Evolutionary conservation across 495 filamentous ascomycete genomes (phyloP).

Genomic region (Amphirosellinia nigrospora): DNA sequence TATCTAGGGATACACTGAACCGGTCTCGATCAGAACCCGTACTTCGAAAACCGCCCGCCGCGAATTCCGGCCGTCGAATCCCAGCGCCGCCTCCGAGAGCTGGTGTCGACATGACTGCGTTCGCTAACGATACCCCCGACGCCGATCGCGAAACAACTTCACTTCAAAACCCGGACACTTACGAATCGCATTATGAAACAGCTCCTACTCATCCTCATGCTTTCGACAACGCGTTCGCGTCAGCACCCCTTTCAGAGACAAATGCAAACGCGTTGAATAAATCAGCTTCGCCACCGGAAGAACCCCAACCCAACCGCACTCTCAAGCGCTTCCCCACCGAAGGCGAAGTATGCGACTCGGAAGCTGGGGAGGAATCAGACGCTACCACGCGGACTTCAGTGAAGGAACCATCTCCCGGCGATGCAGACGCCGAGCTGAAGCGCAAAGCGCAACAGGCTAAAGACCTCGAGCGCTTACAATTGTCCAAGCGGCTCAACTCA

Average conservation of each 20-base stretch:
- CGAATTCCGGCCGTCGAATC: conserved; percentile 9
- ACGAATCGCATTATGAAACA: conserved; percentile 30
- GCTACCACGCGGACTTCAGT: conserved; percentile 16
- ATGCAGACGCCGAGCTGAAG: conserved; percentile 24
- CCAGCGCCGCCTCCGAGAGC: conserved; percentile 26
- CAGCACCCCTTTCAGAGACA: conserved; percentile 48
- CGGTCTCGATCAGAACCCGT: conserved; percentile 29
- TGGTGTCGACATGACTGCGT: conserved; percentile 41
- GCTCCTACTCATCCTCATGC: conserved; percentile 45
- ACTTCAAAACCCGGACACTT: conserved; percentile 2
- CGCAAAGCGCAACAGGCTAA: conserved; percentile 34
- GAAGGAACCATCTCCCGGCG: conserved; percentile 31
- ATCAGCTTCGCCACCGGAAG: conserved; percentile 30
- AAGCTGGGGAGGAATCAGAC: conserved; percentile 41
- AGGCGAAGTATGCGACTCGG: conserved; percentile 53
- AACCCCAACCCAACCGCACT: conserved; percentile 26
- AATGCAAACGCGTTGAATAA: conserved; percentile 48
- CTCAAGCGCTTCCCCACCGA: conserved; percentile 31
- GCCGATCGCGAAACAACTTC: background rate
- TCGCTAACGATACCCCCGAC: conserved; percentile 28
- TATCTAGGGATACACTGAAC: conserved; percentile 20
- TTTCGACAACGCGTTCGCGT: conserved; percentile 25
- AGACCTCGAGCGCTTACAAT: conserved; percentile 32
- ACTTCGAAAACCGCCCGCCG: conserved; percentile 10
- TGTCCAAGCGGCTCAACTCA: conserved; percentile 36